Evolutionary conservation across 2,329 filamentous ascomycete genomes (phyloP).

Genomic region (Neofusicoccum kwambonambiense): DNA sequence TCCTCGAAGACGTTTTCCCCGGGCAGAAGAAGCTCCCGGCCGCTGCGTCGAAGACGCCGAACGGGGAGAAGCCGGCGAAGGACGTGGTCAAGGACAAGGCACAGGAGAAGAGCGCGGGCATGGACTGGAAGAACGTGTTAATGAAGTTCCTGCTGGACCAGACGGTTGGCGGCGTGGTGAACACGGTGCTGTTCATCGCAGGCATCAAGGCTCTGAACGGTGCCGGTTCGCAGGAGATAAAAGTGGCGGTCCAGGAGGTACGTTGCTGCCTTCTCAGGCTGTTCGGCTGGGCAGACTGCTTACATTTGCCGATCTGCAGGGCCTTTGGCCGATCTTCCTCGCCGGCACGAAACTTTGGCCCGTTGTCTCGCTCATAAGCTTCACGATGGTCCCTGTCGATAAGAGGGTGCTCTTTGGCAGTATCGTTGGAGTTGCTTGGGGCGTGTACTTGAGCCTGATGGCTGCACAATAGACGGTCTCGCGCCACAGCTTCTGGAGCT

Average conservation of each 20-base stretch:
- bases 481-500: no score
- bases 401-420: conserved; percentile 69
- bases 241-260: conserved; percentile 23
- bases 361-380: conserved; percentile 67
- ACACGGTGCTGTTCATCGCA: conserved; percentile 63
- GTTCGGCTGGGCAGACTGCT: neutral
- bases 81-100: conserved; percentile 22
- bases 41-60: conserved; percentile 19
- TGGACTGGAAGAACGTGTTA: conserved; percentile 57
- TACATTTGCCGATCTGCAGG: conserved; percentile 34
- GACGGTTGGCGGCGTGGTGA: conserved; percentile 62
- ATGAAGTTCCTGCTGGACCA: conserved; percentile 70
- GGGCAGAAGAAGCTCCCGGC: conserved; percentile 42
- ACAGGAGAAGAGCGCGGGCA: conserved; percentile 37
- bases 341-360: conserved; percentile 77
- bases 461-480: neutral
- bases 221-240: conserved; percentile 18
- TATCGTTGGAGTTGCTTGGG: conserved; percentile 71
- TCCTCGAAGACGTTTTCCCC: conserved; percentile 72
- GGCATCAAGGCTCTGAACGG: conserved; percentile 54
- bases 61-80: conserved; percentile 30
- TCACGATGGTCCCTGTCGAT: conserved; percentile 69
- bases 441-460: conserved; percentile 58
- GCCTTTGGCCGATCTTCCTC: conserved; percentile 54
- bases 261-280: neutral